Conservation (phyloP, 805 yeast genomes). For the Saturnispora gosingensis region DNA sequence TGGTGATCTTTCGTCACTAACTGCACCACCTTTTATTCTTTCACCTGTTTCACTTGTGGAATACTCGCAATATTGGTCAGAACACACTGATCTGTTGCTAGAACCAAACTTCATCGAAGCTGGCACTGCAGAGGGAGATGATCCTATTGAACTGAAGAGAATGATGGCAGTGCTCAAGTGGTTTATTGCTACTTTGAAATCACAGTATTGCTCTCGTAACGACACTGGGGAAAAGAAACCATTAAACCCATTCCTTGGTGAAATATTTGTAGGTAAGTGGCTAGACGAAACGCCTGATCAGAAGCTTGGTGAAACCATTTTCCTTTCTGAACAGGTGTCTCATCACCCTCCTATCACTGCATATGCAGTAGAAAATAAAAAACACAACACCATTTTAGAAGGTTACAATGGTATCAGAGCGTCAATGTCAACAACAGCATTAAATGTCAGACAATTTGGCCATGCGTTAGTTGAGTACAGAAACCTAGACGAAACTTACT, state of each 20-base stretch:
- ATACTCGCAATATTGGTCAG: slow-evolving; percentile 94
- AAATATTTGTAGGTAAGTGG: slow-evolving; percentile 89
- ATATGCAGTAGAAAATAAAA: slow-evolving; percentile 68
- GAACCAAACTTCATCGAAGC: slow-evolving; percentile 48
- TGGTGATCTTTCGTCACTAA: slow-evolving; percentile 85
- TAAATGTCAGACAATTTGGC: slow-evolving; percentile 86
- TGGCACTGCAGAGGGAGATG: slow-evolving; percentile 29
- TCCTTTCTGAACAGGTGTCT: slow-evolving; percentile 85
- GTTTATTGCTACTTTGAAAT: slow-evolving; percentile 85
- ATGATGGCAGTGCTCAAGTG: slow-evolving; percentile 78
- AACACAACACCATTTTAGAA: slow-evolving; percentile 58
- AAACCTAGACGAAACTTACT: slow-evolving; percentile 55
- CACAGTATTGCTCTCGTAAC: slow-evolving; percentile 88
- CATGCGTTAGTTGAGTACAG: slow-evolving; percentile 70
- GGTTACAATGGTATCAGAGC: slow-evolving; percentile 91
- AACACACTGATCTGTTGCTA: slow-evolving; percentile 74
- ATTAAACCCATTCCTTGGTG: slow-evolving; percentile 92
- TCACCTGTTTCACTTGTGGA: slow-evolving; percentile 85
- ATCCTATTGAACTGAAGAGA: slow-evolving; percentile 49
- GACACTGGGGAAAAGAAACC: slow-evolving; percentile 94
- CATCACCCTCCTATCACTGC: slow-evolving; percentile 99
- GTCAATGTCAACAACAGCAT: slow-evolving; percentile 62
- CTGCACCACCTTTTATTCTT: slow-evolving; percentile 96
- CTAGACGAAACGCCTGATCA: slow-evolving; percentile 38
- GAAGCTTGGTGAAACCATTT: slow-evolving; percentile 62